Conservation (phyloP, 1,284 basidiomycete genomes). For the Thecaphora frezii region DNA sequence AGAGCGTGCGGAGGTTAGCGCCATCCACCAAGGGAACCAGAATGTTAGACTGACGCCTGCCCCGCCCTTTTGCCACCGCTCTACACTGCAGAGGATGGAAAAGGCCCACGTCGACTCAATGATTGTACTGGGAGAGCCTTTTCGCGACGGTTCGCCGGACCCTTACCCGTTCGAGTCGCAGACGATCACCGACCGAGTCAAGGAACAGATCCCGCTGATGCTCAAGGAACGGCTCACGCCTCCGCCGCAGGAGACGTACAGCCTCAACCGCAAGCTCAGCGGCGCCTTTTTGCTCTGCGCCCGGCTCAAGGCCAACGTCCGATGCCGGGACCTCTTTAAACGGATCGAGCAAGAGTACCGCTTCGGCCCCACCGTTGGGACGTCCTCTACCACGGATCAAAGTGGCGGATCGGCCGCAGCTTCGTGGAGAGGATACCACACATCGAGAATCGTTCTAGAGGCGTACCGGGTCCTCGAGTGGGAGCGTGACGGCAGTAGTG, state of each 20-base stretch:
- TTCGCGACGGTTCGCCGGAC: slow-evolving; percentile 68
- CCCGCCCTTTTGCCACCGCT: no score
- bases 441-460: not conserved
- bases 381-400: slow-evolving; percentile 1
- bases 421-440: not conserved
- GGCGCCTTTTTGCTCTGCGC: slow-evolving; percentile 91
- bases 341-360: slow-evolving; percentile 14
- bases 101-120: slow-evolving; percentile 84
- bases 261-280: slow-evolving; percentile 89
- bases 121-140: slow-evolving; percentile 74
- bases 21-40: no score
- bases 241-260: slow-evolving; percentile 91
- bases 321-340: slow-evolving; percentile 67
- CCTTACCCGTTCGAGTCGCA: slow-evolving; percentile 70
- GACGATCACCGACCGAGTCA: slow-evolving; percentile 73
- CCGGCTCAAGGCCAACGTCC: slow-evolving; percentile 73
- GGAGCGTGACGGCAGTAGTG: no score
- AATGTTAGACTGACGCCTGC: no score
- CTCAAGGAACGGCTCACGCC: slow-evolving; percentile 83
- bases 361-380: slow-evolving; percentile 8
- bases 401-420: not conserved
- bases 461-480: not conserved
- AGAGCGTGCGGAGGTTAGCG: no score
- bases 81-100: slow-evolving; percentile 73
- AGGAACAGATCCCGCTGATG: slow-evolving; percentile 86